Percentiles rank a stretch among this genome's conserved stretches.
Conservation (phyloP, 805 yeast genomes). For the Candida palmyrensis region DNA sequence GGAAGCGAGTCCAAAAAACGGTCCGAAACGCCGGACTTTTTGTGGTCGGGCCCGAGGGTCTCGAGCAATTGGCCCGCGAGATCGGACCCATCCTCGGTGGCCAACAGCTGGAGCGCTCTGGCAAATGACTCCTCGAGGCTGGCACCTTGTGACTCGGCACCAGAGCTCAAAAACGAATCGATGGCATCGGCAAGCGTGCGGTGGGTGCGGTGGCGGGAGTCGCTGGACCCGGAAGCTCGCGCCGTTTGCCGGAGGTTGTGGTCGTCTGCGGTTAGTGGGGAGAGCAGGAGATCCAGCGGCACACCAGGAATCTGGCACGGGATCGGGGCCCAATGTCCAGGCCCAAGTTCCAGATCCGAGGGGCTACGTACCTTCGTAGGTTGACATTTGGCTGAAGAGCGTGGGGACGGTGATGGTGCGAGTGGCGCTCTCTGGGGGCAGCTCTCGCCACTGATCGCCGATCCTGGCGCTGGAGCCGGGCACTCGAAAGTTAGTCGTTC, state of each 20-base stretch:
- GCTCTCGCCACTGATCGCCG: no score
- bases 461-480: no score
- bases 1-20: slow-evolving; percentile 73
- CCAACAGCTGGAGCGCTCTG: slow-evolving; percentile 26
- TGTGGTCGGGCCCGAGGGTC: slow-evolving; percentile 8
- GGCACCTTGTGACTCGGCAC: slow-evolving; percentile 1
- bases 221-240: slow-evolving; percentile 2
- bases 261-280: slow-evolving; percentile 23
- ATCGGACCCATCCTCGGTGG: slow-evolving; percentile 25
- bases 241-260: slow-evolving; percentile 23
- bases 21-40: slow-evolving; percentile 54
- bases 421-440: no score
- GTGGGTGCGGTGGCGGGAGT: no score
- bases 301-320: no score
- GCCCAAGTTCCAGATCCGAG: not conserved
- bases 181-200: slow-evolving; percentile 29
- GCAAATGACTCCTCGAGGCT: slow-evolving; percentile 20
- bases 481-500: no score
- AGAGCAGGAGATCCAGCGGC: no score
- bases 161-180: slow-evolving; percentile 26
- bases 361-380: slow-evolving; percentile 39
- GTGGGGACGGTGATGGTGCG: no score
- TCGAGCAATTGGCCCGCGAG: slow-evolving; percentile 23
- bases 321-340: no score
- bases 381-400: slow-evolving; percentile 36